A percentile compares a stretch with the other conserved stretches of the same genome.
These are phyloP conservation scores for Fusarium pilosicola DNA, from an alignment of 2,329 filamentous ascomycete species.

Conservation along the genomic window DNA sequence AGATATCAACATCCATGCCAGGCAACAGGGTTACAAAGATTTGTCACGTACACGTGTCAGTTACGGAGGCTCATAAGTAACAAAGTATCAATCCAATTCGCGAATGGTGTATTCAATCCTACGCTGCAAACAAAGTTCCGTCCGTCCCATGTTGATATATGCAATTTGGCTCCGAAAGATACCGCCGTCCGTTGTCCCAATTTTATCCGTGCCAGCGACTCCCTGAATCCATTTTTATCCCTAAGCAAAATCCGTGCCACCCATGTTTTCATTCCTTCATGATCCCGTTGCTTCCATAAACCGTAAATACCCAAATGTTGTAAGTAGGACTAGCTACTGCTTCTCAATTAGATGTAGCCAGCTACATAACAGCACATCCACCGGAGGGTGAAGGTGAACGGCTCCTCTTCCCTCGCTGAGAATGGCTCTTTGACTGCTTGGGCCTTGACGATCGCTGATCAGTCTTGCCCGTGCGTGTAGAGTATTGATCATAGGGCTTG, in stretches of 20 bases:
- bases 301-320: background rate
- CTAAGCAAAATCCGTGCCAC: background rate
- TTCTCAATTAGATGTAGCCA: background rate
- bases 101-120: background rate
- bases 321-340: background rate
- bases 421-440: background rate
- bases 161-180: constrained; percentile 9
- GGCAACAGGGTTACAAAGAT: background rate
- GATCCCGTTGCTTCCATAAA: background rate
- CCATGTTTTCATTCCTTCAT: background rate
- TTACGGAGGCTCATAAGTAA: background rate
- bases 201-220: constrained; percentile 6
- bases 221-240: background rate
- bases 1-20: background rate
- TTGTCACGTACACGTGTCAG: background rate
- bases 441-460: constrained; percentile 11
- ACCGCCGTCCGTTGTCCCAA: background rate
- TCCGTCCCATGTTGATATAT: background rate
- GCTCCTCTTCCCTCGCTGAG: constrained; percentile 6
- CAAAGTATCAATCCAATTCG: background rate
- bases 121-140: background rate
- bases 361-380: constrained; percentile 31
- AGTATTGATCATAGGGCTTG: constrained; percentile 8
- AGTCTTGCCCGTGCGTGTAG: constrained; percentile 2
- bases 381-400: constrained; percentile 14